A percentile compares a stretch with the other conserved stretches of the same genome.
phyloP scores from a whole-genome alignment of 2,329 filamentous ascomycete species.

The Ceratocystis alfenasii region DNA sequence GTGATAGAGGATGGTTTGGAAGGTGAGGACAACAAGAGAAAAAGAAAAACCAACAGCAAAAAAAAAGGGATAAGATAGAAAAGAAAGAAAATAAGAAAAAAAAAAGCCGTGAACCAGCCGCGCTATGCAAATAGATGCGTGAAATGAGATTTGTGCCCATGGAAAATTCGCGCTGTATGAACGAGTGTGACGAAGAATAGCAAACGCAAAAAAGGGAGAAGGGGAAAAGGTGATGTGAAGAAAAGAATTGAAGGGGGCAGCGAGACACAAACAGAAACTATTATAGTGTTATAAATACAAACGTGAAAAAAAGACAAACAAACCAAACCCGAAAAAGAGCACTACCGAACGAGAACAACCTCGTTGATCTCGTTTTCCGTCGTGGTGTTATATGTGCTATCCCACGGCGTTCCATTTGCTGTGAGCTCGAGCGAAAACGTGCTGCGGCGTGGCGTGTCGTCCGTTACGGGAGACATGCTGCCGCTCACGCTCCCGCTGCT shows the following conservation, averaged over 20 bases:
- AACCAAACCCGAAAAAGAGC: conserved; percentile 22
- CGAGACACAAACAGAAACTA: conserved; percentile 12
- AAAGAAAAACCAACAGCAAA: not conserved
- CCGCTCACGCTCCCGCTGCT: conserved; percentile 36
- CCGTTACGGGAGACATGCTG: conserved; percentile 40
- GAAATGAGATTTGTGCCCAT: conserved; percentile 16
- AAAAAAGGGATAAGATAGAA: not conserved
- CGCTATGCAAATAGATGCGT: conserved; percentile 17
- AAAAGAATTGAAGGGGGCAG: not conserved
- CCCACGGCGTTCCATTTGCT: conserved; percentile 32
- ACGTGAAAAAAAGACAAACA: conserved; percentile 16
- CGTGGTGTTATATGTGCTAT: conserved; percentile 29
- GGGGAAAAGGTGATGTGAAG: not conserved
- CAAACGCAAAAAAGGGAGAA: not conserved
- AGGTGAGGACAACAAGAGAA: not conserved
- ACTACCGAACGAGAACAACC: conserved; percentile 34
- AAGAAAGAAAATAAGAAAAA: not conserved
- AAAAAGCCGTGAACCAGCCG: conserved; percentile 16
- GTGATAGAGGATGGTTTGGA: not conserved
- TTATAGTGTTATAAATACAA: conserved; percentile 20
- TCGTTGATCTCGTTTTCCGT: conserved; percentile 36
- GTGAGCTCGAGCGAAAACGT: conserved; percentile 29
- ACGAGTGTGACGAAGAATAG: conserved; percentile 15
- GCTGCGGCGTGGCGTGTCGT: conserved; percentile 29
- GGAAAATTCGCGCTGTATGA: conserved; percentile 17